phyloP scores from a whole-genome alignment of 768 basidiomycete genomes.

The Lentinula lateritia region DNA sequence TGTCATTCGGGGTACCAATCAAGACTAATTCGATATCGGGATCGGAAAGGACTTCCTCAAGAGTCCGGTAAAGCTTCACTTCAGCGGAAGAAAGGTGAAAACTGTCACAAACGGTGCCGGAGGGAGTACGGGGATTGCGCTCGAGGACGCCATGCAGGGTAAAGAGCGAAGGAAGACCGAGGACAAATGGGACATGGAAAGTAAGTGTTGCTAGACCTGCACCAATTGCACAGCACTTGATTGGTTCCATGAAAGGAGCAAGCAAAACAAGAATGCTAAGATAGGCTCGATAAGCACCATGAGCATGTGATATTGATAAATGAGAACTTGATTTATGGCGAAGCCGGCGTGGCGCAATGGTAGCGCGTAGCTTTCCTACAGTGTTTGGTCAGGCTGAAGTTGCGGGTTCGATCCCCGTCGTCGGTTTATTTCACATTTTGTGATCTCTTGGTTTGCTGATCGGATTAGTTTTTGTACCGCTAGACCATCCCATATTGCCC shows the following conservation, averaged over 20 bases:
- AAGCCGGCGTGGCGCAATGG: conserved; percentile 4
- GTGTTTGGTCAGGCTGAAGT: not conserved
- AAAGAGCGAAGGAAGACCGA: conserved; percentile 66
- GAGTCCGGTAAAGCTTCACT: conserved; percentile 49
- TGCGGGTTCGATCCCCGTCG: conserved; percentile 5
- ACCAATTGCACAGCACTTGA: conserved; percentile 68
- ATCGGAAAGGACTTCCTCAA: conserved; percentile 60
- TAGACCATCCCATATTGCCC: too few relatives aligned
- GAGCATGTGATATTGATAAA: too few relatives aligned
- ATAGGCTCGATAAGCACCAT: too few relatives aligned
- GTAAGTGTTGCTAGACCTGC: conserved; percentile 72
- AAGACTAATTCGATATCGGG: conserved; percentile 62
- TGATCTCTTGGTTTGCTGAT: too few relatives aligned
- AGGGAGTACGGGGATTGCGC: conserved; percentile 54
- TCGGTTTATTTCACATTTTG: not conserved
- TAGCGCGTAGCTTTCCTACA: conserved; percentile 5
- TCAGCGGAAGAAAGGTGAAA: conserved; percentile 42
- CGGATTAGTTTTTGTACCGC: too few relatives aligned
- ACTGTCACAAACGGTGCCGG: conserved; percentile 59
- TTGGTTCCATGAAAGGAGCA: conserved; percentile 28
- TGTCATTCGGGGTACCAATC: conserved; percentile 68
- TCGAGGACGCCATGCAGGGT: conserved; percentile 70
- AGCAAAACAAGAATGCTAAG: too few relatives aligned
- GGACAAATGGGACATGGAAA: conserved; percentile 78
- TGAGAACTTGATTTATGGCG: too few relatives aligned